Evolutionary conservation across 257 asterid genomes (phyloP).

Genomic region (Agastache rugosa): DNA sequence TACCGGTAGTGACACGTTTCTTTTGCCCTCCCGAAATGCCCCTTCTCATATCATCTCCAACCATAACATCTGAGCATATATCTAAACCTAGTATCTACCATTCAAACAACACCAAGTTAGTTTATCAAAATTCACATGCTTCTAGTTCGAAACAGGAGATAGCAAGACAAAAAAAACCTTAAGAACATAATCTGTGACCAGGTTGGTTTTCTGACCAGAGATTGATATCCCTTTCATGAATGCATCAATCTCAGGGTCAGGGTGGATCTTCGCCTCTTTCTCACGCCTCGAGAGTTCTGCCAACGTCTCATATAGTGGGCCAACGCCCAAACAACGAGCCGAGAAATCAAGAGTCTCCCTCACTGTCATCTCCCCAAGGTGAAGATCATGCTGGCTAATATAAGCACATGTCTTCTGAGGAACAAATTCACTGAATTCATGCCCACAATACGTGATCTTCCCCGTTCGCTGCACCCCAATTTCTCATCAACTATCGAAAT

Average conservation of each 20-base stretch:
- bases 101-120: neutral
- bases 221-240: slow-evolving; percentile 52
- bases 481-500: neutral
- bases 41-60: slow-evolving; percentile 50
- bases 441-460: slow-evolving; percentile 57
- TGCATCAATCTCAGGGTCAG: slow-evolving; percentile 57
- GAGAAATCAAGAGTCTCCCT: slow-evolving; percentile 62
- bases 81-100: slow-evolving; percentile 47
- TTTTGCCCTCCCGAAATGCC: slow-evolving; percentile 54
- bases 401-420: slow-evolving; percentile 61
- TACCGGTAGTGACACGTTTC: slow-evolving; percentile 49
- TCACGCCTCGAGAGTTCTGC: slow-evolving; percentile 56
- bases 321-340: slow-evolving; percentile 56
- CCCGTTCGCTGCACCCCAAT: slow-evolving; percentile 35
- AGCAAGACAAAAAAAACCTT: slow-evolving; percentile 38
- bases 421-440: slow-evolving; percentile 49
- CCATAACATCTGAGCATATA: slow-evolving; percentile 43
- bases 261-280: slow-evolving; percentile 51
- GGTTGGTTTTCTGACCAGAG: slow-evolving; percentile 47
- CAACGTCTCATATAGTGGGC: slow-evolving; percentile 42
- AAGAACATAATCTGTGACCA: slow-evolving; percentile 50
- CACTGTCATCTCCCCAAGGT: slow-evolving; percentile 63
- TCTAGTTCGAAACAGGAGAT: neutral
- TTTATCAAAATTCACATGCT: neutral
- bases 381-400: slow-evolving; percentile 55